These are phyloP conservation scores for Colletotrichum lentis DNA, from an alignment of 2,329 filamentous ascomycete genomes.

Conservation along the genomic window DNA sequence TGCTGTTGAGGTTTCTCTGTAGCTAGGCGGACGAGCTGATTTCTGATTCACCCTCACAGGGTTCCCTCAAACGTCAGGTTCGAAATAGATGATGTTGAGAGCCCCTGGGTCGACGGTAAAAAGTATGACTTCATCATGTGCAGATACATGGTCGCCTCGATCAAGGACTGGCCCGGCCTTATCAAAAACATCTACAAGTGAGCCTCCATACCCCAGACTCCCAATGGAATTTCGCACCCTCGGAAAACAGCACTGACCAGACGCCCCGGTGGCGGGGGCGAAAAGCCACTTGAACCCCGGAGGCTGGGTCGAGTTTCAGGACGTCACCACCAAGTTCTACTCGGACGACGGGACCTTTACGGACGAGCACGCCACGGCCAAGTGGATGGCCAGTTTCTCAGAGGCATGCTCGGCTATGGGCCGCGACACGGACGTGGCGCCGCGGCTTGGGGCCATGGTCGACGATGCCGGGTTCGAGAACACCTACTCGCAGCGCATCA, in stretches of 20 bases:
- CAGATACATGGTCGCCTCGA: conserved; percentile 43
- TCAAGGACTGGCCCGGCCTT: conserved; percentile 44
- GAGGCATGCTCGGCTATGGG: conserved; percentile 39
- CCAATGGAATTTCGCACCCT: neutral
- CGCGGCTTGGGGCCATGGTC: conserved; percentile 45
- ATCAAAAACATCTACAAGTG: conserved; percentile 12
- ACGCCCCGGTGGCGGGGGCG: neutral
- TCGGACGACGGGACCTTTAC: conserved; percentile 41
- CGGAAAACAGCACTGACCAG: neutral
- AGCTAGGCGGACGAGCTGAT: neutral
- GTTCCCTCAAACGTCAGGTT: conserved; percentile 80
- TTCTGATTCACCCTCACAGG: conserved; percentile 22
- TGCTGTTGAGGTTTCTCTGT: too few relatives aligned
- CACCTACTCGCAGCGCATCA: conserved; percentile 44
- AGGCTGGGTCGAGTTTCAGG: conserved; percentile 45
- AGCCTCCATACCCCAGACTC: conserved; percentile 35
- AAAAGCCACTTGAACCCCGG: conserved; percentile 47
- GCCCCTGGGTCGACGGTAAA: conserved; percentile 24
- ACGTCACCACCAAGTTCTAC: conserved; percentile 39
- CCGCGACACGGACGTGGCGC: conserved; percentile 46
- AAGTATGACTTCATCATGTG: conserved; percentile 35
- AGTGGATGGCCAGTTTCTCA: conserved; percentile 38
- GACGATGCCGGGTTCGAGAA: conserved; percentile 51
- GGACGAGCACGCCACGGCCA: conserved; percentile 14
- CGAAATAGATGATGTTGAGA: conserved; percentile 70